Percentiles rank a stretch among this genome's conserved stretches.
Evolutionary conservation across 2,329 filamentous ascomycete genomes (phyloP).

Genomic region (Elsinoe ampelina): DNA sequence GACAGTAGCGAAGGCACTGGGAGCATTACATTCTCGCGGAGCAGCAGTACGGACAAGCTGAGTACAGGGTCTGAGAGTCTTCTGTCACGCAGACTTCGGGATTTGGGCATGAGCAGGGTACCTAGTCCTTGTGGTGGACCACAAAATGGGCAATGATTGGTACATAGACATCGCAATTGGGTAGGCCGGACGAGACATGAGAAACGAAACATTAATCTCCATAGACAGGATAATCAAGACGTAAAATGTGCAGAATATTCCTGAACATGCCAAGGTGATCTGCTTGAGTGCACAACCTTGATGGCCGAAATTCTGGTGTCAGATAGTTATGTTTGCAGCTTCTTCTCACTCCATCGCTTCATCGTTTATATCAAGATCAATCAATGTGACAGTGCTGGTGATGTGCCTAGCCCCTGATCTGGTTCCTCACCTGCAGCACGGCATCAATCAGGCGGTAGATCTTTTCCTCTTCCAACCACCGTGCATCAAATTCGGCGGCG

Average conservation of each 20-base stretch:
- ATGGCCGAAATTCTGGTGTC: no score
- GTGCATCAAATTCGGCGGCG: neutral
- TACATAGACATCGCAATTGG: neutral
- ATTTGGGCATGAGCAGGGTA: constrained; percentile 41
- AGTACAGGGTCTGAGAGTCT: constrained; percentile 52
- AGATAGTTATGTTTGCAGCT: no score
- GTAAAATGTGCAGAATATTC: neutral
- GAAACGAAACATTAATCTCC: neutral
- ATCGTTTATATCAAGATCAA: no score
- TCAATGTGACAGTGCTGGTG: no score
- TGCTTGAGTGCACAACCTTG: no score
- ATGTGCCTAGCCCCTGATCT: no score
- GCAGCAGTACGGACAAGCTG: constrained; percentile 54
- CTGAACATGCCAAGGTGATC: no score
- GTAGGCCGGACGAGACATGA: neutral
- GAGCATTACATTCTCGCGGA: constrained; percentile 21
- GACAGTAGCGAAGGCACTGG: constrained; percentile 12
- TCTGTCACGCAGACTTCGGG: constrained; percentile 58
- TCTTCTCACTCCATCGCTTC: no score
- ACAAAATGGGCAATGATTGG: neutral
- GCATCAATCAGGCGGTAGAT: neutral
- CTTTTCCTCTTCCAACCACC: neutral
- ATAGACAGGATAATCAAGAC: neutral
- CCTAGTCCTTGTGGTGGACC: neutral
- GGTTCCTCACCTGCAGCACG: no score